Evolutionary conservation across 305 asterid species (phyloP).

Genomic region (Plantago coronopus): DNA sequence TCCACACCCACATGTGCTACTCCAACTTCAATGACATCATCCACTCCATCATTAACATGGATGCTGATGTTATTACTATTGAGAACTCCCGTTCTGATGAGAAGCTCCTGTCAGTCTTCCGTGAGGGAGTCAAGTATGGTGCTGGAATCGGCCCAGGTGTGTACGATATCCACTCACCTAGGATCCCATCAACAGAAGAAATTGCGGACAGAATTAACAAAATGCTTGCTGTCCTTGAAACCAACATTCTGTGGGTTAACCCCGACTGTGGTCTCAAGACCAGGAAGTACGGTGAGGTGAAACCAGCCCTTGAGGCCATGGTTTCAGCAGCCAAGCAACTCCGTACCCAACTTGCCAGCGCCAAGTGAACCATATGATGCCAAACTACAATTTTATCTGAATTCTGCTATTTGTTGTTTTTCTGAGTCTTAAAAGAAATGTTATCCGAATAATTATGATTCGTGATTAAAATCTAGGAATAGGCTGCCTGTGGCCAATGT

Average conservation of each 20-base stretch:
- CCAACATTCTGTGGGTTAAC: slow-evolving; percentile 43
- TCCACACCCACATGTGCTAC: slow-evolving; percentile 41
- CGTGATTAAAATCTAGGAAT: slow-evolving; percentile 12
- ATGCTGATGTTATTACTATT: slow-evolving; percentile 35
- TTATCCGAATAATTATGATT: slow-evolving; percentile 14
- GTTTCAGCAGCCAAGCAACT: slow-evolving; percentile 43
- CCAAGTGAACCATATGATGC: slow-evolving; percentile 20
- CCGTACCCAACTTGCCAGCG: slow-evolving; percentile 32
- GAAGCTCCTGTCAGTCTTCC: slow-evolving; percentile 37
- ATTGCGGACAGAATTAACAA: slow-evolving; percentile 40
- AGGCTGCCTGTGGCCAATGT: slow-evolving; percentile 11
- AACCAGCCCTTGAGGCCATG: slow-evolving; percentile 41
- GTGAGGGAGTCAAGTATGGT: slow-evolving; percentile 41
- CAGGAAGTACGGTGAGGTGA: slow-evolving; percentile 41
- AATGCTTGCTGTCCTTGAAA: slow-evolving; percentile 46
- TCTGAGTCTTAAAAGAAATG: slow-evolving; percentile 3
- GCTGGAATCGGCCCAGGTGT: slow-evolving; percentile 51
- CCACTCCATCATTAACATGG: slow-evolving; percentile 33
- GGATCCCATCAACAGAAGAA: slow-evolving; percentile 42
- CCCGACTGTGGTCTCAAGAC: slow-evolving; percentile 52
- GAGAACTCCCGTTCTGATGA: slow-evolving; percentile 36
- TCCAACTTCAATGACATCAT: slow-evolving; percentile 33
- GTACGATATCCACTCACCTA: slow-evolving; percentile 42
- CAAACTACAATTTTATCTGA: neutral
- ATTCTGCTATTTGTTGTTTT: neutral